Conservation (phyloP, 108 stramenopile species). For the Chaetoceros muelleri region DNA sequence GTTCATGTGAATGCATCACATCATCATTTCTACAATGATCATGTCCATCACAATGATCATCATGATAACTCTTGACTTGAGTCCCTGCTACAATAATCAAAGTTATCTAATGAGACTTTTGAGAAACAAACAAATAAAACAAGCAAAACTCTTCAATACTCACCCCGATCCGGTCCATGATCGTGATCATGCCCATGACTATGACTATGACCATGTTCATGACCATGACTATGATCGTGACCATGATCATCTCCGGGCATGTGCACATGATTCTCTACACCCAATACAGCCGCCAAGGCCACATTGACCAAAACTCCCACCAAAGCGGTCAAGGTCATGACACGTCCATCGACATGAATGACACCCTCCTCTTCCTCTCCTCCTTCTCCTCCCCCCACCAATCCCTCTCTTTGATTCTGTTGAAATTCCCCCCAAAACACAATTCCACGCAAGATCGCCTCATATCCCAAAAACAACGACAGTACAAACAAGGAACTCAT, state of each 20-base stretch:
- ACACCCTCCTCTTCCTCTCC: constrained; percentile 18
- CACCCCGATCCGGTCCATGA: constrained; percentile 25
- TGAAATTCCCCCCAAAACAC: constrained; percentile 13
- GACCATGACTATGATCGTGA: constrained; percentile 10
- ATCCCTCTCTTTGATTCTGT: too few species aligned
- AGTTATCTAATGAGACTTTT: too few species aligned
- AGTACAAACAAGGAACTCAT: constrained; percentile 76
- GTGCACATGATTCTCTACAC: constrained; percentile 70
- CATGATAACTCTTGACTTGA: too few species aligned
- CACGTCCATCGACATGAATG: constrained; percentile 64
- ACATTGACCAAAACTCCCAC: constrained; percentile 93
- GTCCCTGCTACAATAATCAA: too few species aligned
- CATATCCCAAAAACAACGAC: constrained; percentile 52
- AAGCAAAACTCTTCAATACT: too few species aligned
- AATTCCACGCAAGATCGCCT: constrained; percentile 64
- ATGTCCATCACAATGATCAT: constrained; percentile 20
- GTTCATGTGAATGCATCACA: constrained; percentile 12
- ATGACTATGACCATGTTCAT: constrained; percentile 13
- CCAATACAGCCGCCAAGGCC: constrained; percentile 68
- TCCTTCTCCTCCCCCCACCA: too few species aligned
- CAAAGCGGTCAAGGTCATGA: constrained; percentile 80
- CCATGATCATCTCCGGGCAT: constrained; percentile 38
- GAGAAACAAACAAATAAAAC: too few species aligned
- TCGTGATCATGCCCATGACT: constrained; percentile 26
- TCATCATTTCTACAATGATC: constrained; percentile 24